Conservation (phyloP, 1,284 basidiomycete genomes). For the Cutaneotrichosporon sp. region DNA sequence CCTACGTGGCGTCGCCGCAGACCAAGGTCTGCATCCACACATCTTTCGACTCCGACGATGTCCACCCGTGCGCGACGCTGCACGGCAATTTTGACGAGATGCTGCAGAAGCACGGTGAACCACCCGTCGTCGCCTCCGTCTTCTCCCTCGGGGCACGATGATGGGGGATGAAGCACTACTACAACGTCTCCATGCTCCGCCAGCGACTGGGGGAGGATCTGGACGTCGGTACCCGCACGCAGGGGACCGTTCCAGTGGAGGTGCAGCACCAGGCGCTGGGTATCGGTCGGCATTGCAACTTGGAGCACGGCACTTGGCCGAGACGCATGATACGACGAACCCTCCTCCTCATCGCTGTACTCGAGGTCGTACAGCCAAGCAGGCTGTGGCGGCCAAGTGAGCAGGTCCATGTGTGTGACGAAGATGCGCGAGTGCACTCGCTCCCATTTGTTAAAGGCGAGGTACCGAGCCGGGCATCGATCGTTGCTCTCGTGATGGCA, state of each 20-base stretch:
- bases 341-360: slow-evolving; percentile 1
- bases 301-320: not conserved
- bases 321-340: not conserved
- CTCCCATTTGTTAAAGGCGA: not conserved
- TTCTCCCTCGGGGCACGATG: not conserved
- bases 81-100: not conserved
- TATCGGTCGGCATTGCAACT: not conserved
- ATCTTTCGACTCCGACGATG: not conserved
- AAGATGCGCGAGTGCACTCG: not conserved
- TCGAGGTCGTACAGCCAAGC: slow-evolving; percentile 1
- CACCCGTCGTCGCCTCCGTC: not conserved
- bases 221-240: not conserved
- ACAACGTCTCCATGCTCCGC: not conserved
- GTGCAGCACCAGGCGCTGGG: not conserved
- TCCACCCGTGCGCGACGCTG: not conserved
- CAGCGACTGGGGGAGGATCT: not conserved
- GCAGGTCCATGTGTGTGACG: not conserved
- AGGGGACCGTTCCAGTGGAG: not conserved
- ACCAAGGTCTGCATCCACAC: not conserved
- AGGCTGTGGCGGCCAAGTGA: not conserved
- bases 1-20: not conserved
- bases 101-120: not conserved
- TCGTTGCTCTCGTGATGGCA: too few species aligned
- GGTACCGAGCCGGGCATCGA: not conserved
- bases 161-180: not conserved